A percentile compares a stretch with the other conserved stretches of the same genome.
phyloP scores from a whole-genome alignment of 768 basidiomycete species.

The Calocybe indica region DNA sequence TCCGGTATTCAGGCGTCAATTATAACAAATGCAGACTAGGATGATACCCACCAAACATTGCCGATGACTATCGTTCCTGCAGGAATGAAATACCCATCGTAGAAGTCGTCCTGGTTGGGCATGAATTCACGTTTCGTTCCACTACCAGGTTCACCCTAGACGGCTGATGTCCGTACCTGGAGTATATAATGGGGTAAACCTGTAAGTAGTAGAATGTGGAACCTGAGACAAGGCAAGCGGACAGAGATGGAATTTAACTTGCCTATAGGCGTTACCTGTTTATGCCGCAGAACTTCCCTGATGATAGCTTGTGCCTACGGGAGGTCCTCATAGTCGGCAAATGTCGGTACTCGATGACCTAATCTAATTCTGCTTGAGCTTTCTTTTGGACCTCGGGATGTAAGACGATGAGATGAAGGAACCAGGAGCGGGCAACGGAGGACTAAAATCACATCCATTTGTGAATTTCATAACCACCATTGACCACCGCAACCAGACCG shows the following conservation, averaged over 20 bases:
- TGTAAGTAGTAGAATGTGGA: no score
- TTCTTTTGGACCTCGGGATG: constrained; percentile 31
- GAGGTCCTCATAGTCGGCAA: constrained; percentile 23
- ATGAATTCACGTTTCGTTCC: background rate
- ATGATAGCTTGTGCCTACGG: constrained; percentile 31
- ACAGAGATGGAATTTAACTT: background rate
- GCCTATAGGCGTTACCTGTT: constrained; percentile 24
- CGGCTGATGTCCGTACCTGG: background rate
- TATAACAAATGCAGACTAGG: constrained; percentile 3
- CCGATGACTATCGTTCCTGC: constrained; percentile 12
- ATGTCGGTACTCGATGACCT: constrained; percentile 25
- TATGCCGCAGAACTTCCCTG: constrained; percentile 34
- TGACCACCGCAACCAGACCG: background rate
- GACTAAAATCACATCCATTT: constrained; percentile 1
- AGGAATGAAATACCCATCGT: constrained; percentile 14
- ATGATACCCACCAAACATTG: constrained; percentile 12
- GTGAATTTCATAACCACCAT: no score
- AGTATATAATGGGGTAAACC: background rate
- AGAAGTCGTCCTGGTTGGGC: constrained; percentile 10
- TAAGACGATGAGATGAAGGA: constrained; percentile 30
- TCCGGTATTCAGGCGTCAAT: background rate
- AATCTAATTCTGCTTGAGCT: constrained; percentile 35
- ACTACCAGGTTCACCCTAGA: no score
- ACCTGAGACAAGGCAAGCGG: no score
- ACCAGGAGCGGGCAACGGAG: constrained; percentile 26